phyloP scores from a whole-genome alignment of 2,329 filamentous ascomycete species.

The Dactylellina leptospora region DNA sequence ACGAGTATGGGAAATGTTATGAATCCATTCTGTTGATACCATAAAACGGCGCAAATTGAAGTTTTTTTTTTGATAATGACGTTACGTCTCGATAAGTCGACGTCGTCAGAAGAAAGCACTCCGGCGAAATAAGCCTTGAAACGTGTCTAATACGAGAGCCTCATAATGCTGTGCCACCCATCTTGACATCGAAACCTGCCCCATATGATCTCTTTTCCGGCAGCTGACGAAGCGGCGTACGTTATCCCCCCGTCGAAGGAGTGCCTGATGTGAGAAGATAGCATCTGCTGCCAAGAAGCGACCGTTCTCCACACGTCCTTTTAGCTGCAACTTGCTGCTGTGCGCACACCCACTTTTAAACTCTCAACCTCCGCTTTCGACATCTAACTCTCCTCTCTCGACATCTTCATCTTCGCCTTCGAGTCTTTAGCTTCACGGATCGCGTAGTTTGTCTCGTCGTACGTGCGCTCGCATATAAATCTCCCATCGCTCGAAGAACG shows the following conservation, averaged over 20 bases:
- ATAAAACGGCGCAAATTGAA: slow-evolving; percentile 22
- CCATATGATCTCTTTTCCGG: slow-evolving; percentile 1
- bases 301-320: background rate
- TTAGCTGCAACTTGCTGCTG: background rate
- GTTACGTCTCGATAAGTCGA: background rate
- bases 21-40: background rate
- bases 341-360: slow-evolving; percentile 1
- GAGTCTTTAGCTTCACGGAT: background rate
- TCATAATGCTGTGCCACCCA: background rate
- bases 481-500: background rate
- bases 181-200: background rate
- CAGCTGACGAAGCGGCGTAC: slow-evolving; percentile 50
- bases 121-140: background rate
- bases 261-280: background rate
- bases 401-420: background rate
- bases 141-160: background rate
- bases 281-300: slow-evolving; percentile 9
- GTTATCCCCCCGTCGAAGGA: background rate
- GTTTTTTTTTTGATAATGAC: background rate
- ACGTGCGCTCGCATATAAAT: background rate
- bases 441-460: too few species aligned
- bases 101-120: background rate
- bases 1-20: background rate
- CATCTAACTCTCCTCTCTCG: background rate
- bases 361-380: background rate